Conservation (phyloP, 352 stramenopile genomes). For the Phytophthora constricta region DNA sequence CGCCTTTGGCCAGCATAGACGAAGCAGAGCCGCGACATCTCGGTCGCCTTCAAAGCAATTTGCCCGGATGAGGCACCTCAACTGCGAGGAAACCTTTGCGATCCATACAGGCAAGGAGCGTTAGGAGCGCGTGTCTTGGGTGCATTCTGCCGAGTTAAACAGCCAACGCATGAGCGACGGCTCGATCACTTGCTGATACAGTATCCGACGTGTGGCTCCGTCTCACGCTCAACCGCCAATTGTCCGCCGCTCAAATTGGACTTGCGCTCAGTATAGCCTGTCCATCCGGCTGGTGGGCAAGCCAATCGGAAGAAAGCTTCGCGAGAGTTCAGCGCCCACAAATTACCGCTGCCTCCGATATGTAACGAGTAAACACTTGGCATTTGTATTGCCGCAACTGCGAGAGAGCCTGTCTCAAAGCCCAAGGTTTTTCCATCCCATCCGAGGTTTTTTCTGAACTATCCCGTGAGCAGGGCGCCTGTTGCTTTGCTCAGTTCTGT, state of each 20-base stretch:
- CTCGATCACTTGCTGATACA: no score
- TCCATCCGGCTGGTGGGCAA: neutral
- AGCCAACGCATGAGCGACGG: no score
- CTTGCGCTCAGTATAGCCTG: neutral
- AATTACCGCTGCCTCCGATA: no score
- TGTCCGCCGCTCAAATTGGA: neutral
- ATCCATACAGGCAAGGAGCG: neutral
- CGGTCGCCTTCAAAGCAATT: no score
- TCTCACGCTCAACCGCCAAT: no score
- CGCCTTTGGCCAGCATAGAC: no score
- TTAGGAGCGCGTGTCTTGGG: no score
- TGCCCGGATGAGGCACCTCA: no score
- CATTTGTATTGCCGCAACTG: no score
- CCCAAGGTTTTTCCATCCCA: slow-evolving; percentile 8
- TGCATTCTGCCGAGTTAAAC: no score
- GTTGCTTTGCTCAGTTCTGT: neutral
- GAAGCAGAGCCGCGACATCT: no score
- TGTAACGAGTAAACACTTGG: no score
- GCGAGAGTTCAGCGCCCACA: neutral
- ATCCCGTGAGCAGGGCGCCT: slow-evolving; percentile 39
- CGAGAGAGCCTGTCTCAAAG: slow-evolving; percentile 17
- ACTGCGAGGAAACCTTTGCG: neutral
- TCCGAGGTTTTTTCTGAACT: slow-evolving; percentile 28
- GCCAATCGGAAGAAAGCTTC: neutral
- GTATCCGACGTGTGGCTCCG: neutral